Base-by-base conservation (phyloP, 371 early-diverging fungal species). In the Mortierella sp. region DNA sequence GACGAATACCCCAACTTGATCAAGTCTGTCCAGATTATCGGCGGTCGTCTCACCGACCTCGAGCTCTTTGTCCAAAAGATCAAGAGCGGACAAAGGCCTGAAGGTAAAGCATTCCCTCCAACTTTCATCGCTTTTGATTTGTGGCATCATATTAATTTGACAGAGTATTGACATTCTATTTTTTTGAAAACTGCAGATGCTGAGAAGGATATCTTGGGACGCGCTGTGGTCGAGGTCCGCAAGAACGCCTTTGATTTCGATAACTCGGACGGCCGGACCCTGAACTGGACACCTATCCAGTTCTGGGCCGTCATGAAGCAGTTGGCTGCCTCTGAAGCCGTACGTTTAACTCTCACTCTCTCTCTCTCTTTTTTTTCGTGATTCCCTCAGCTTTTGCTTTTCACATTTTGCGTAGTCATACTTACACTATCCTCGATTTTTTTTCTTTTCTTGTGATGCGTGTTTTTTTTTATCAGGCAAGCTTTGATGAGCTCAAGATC, bases 21-120 rank as follows among this genome's bases (percentile, higher is more conserved):
- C 35, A 56, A 87, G 12, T 89, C 91, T 21, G 94, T 97, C 4
- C 85, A 87, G 35, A 92, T 92, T 2, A 88, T 98, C 0, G 98
- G 98, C 29, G 98, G 98, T 24, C 92, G 98, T 8, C 87, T 96
- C 63, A 95, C 95, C 44, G 98, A 98, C 88, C 83, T 98, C 70
- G 95, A 97, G 80, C 83, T 95, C 11, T 89, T 97, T 81, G 93
- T 96, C 56, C 95, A 95, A 78, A 97, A 97, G 84, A 91, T 97
- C 80, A 91, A 94, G 73, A 91, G 95, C 43, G 94, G 96, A 43
- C 89, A 92, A 91, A 87, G 82, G 16, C 89, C 94, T 0, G 75
- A 87, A 43, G 90, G 95, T 94, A 89, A 82, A 75, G 16, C 7
- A 27, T 38, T 60, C 10, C 29, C 24, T 35, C 29, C 4, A 6